phyloP scores from a whole-genome alignment of 257 asterid genomes.

The Solanum chmielewskii region DNA sequence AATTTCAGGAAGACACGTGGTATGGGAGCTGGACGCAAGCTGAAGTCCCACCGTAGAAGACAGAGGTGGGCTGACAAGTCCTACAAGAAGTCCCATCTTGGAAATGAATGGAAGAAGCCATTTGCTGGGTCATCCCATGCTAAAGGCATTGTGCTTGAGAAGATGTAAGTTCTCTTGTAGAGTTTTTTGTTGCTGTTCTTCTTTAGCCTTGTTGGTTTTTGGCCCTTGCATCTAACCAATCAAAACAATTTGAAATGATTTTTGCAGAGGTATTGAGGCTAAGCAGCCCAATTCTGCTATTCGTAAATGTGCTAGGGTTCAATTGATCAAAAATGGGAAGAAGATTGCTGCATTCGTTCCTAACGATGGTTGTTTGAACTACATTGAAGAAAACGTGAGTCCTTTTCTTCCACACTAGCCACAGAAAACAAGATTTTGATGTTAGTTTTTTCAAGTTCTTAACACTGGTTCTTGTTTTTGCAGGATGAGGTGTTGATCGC shows the following conservation, averaged over 20 bases:
- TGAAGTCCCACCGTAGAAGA: conserved; percentile 7
- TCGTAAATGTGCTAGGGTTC: conserved; percentile 18
- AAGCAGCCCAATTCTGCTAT: conserved; percentile 16
- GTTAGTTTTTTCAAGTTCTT: not conserved
- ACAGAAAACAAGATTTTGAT: too few relatives aligned
- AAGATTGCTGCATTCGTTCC: conserved; percentile 15
- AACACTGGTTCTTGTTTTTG: not conserved
- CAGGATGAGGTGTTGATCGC: conserved; percentile 10
- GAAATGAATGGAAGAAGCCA: conserved; percentile 13
- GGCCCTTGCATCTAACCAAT: not conserved
- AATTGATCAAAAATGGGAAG: conserved; percentile 12
- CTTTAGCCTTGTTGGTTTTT: not conserved
- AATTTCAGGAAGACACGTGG: conserved; percentile 14
- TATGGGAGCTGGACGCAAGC: conserved; percentile 17
- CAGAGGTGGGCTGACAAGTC: conserved; percentile 11
- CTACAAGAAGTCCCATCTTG: conserved; percentile 12
- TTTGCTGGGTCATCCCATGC: conserved; percentile 17
- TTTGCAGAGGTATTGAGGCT: conserved; percentile 14
- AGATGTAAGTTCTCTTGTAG: not conserved
- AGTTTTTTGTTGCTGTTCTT: not conserved
- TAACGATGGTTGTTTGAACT: conserved; percentile 12
- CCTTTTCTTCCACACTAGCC: not conserved
- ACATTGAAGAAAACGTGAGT: conserved; percentile 15
- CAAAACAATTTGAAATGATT: not conserved
- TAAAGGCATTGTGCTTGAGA: conserved; percentile 13